These are phyloP conservation scores for Echinosophora koreensis DNA, from an alignment of 306 rosid genomes.

Conservation along the genomic window DNA sequence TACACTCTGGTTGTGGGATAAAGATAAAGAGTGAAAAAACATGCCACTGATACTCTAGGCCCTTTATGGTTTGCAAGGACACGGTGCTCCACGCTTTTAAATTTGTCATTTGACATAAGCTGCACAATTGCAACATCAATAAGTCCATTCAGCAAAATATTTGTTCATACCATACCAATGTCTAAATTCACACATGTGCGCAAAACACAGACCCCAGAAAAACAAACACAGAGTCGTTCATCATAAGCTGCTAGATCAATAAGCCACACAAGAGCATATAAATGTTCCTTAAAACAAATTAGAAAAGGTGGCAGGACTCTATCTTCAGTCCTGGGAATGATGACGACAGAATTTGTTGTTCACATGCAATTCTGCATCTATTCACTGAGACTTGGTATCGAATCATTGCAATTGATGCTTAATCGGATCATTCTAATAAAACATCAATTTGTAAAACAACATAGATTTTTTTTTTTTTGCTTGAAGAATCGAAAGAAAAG, in stretches of 20 bases:
- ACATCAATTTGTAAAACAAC: not conserved
- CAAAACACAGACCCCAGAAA: not conserved
- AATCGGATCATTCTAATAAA: not conserved
- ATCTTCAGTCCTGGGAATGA: not conserved
- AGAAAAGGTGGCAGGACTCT: not conserved
- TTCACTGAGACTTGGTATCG: not conserved
- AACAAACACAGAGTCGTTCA: not conserved
- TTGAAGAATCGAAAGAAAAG: too few relatives aligned
- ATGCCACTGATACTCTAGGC: conserved; percentile 54
- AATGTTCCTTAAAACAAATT: not conserved
- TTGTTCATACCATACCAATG: conserved; percentile 13
- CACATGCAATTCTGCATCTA: not conserved
- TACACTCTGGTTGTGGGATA: conserved; percentile 30
- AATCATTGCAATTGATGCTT: not conserved
- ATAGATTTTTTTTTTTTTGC: too few relatives aligned
- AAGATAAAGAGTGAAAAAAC: conserved; percentile 47
- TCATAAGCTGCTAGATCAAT: not conserved
- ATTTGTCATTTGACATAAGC: conserved; percentile 55
- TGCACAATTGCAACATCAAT: conserved; percentile 10
- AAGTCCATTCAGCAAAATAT: not conserved
- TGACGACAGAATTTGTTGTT: not conserved
- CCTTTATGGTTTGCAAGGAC: conserved; percentile 49
- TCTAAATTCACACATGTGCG: not conserved
- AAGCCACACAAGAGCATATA: not conserved
- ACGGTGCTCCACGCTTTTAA: conserved; percentile 56